phyloP scores from a whole-genome alignment of 108 stramenopile species.

The Skeletonema tropicum region DNA sequence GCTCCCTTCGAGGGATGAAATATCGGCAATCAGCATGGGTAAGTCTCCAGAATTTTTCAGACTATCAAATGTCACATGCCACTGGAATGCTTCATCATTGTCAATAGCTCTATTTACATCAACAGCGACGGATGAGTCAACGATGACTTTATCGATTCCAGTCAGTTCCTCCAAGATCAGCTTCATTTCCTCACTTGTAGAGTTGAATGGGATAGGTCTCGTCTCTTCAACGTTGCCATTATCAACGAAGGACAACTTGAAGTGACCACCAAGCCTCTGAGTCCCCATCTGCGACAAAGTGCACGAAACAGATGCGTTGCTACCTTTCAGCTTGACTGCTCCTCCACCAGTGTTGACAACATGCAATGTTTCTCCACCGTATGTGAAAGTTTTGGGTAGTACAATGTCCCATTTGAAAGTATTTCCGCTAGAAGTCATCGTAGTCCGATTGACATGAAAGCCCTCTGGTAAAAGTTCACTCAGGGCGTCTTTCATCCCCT shows the following conservation, averaged over 20 bases:
- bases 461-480: slow-evolving; percentile 31
- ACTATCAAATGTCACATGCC: slow-evolving; percentile 52
- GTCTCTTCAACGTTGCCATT: slow-evolving; percentile 21
- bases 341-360: slow-evolving; percentile 35
- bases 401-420: slow-evolving; percentile 49
- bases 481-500: slow-evolving; percentile 44
- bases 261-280: slow-evolving; percentile 16
- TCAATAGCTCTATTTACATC: slow-evolving; percentile 7
- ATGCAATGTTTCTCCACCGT: slow-evolving; percentile 32
- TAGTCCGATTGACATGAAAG: slow-evolving; percentile 30
- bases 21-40: slow-evolving; percentile 33
- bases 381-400: slow-evolving; percentile 26
- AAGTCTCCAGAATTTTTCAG: slow-evolving; percentile 56
- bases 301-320: slow-evolving; percentile 28
- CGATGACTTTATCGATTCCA: slow-evolving; percentile 21
- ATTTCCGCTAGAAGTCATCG: slow-evolving; percentile 12
- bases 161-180: slow-evolving; percentile 24
- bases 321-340: slow-evolving; percentile 22
- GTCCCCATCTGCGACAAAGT: slow-evolving; percentile 18
- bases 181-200: slow-evolving; percentile 43
- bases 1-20: slow-evolving; percentile 32
- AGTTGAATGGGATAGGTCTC: slow-evolving; percentile 32
- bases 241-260: slow-evolving; percentile 21
- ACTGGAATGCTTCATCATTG: slow-evolving; percentile 17
- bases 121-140: slow-evolving; percentile 30